Evolutionary conservation across 2,329 filamentous ascomycete genomes (phyloP).

Genomic region (Talaromyces sp.): DNA sequence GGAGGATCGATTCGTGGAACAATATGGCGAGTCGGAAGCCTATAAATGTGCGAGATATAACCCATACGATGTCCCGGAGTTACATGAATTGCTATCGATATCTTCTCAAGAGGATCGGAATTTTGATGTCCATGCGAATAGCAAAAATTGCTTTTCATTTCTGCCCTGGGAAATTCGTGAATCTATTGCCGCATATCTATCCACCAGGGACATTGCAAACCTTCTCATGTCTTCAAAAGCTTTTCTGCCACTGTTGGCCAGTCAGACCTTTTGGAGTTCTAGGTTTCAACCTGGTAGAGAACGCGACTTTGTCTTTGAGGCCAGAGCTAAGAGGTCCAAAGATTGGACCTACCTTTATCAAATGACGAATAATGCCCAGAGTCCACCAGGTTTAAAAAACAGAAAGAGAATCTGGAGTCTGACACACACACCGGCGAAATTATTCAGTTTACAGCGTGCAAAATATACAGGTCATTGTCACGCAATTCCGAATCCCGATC

Average conservation of each 20-base stretch:
- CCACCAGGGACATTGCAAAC: background rate
- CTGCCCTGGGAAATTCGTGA: slow-evolving; percentile 10
- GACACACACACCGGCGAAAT: background rate
- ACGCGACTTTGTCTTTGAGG: slow-evolving; percentile 9
- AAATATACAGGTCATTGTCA: background rate
- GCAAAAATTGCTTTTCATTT: slow-evolving; percentile 1
- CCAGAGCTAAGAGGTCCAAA: background rate
- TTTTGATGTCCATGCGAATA: background rate
- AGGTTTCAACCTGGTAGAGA: slow-evolving; percentile 4
- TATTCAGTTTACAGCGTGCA: background rate
- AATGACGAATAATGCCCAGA: slow-evolving; percentile 14
- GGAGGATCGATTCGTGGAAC: slow-evolving; percentile 1
- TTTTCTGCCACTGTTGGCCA: slow-evolving; percentile 6
- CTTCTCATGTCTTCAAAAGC: slow-evolving; percentile 4
- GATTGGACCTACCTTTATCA: slow-evolving; percentile 9
- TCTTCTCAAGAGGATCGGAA: background rate
- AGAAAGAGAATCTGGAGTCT: slow-evolving; percentile 14
- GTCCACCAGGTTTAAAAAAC: slow-evolving; percentile 16
- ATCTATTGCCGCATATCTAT: slow-evolving; percentile 6
- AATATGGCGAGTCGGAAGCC: background rate
- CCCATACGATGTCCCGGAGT: background rate
- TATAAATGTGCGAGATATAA: slow-evolving; percentile 1
- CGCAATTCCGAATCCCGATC: background rate
- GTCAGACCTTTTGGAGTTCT: slow-evolving; percentile 10
- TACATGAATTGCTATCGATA: background rate